These are phyloP conservation scores for Darksidea phi DNA, from an alignment of 495 filamentous ascomycete genomes.

Conservation along the genomic window DNA sequence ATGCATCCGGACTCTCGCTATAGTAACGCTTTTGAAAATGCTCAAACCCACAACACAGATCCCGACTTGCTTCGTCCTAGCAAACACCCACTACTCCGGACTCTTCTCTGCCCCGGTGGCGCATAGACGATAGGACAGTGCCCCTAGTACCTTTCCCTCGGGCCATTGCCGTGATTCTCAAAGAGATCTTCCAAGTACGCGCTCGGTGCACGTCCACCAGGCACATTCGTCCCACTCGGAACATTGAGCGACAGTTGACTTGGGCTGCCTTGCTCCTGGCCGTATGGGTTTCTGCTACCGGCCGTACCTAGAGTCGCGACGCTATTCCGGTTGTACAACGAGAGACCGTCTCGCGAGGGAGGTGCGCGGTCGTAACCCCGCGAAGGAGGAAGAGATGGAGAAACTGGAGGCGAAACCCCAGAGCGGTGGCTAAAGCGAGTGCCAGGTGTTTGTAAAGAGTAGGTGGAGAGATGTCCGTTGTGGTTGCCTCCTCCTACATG, in stretches of 20 bases:
- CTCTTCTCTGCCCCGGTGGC: not conserved
- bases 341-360: constrained; percentile 43
- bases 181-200: constrained; percentile 92
- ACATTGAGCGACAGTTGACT: constrained; percentile 68
- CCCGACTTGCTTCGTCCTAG: not conserved
- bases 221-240: constrained; percentile 58
- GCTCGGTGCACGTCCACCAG: constrained; percentile 71
- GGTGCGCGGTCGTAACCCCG: constrained; percentile 37
- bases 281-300: constrained; percentile 38
- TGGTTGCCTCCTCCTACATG: constrained; percentile 49
- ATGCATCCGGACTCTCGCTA: too few species aligned
- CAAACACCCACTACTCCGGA: not conserved
- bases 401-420: constrained; percentile 64
- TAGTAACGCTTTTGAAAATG: too few species aligned
- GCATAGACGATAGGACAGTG: not conserved
- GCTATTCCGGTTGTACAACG: constrained; percentile 30
- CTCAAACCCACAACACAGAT: not conserved
- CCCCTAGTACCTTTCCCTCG: constrained; percentile 38
- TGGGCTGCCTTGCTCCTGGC: constrained; percentile 53
- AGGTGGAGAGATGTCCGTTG: constrained; percentile 43
- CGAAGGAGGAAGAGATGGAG: constrained; percentile 52
- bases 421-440: constrained; percentile 39
- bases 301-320: constrained; percentile 32
- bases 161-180: constrained; percentile 58
- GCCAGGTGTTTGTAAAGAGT: constrained; percentile 49